Conservation (phyloP, 2,329 filamentous ascomycete genomes). For the Nemania sp. region DNA sequence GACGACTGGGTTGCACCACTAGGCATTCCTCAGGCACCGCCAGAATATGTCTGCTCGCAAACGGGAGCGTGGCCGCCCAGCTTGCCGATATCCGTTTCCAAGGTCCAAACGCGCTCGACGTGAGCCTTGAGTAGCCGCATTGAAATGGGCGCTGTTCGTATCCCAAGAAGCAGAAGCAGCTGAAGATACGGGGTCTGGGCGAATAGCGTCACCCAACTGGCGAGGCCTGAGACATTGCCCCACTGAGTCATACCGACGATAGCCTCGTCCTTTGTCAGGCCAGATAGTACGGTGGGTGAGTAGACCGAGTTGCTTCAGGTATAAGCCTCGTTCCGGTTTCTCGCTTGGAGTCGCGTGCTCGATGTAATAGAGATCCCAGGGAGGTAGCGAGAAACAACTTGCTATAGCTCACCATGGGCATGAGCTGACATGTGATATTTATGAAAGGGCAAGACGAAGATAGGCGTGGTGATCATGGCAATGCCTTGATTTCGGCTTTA, state of each 20-base stretch:
- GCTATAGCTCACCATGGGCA: not conserved
- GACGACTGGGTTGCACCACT: constrained; percentile 15
- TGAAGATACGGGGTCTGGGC: constrained; percentile 25
- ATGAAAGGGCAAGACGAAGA: not conserved
- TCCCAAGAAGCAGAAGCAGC: constrained; percentile 12
- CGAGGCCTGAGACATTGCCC: constrained; percentile 32
- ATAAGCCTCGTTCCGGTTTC: constrained; percentile 8
- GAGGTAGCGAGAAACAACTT: not conserved
- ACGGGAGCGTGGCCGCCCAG: constrained; percentile 3
- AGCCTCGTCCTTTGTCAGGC: constrained; percentile 33
- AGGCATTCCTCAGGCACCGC: constrained; percentile 18
- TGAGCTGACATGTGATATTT: not conserved
- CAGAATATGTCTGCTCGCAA: constrained; percentile 9
- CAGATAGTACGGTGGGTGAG: not conserved
- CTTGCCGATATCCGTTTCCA: constrained; percentile 15
- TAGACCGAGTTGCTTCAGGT: not conserved
- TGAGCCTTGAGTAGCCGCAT: constrained; percentile 22
- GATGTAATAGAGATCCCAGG: not conserved
- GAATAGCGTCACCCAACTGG: constrained; percentile 24
- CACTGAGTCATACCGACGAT: constrained; percentile 36
- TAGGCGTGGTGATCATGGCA: constrained; percentile 1
- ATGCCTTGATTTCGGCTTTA: constrained; percentile 4
- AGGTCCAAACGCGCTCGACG: not conserved
- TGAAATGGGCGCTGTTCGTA: constrained; percentile 7
- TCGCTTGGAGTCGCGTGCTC: not conserved